These are phyloP conservation scores for Microdochium paspali DNA, from an alignment of 2,329 filamentous ascomycete genomes.

Conservation along the genomic window DNA sequence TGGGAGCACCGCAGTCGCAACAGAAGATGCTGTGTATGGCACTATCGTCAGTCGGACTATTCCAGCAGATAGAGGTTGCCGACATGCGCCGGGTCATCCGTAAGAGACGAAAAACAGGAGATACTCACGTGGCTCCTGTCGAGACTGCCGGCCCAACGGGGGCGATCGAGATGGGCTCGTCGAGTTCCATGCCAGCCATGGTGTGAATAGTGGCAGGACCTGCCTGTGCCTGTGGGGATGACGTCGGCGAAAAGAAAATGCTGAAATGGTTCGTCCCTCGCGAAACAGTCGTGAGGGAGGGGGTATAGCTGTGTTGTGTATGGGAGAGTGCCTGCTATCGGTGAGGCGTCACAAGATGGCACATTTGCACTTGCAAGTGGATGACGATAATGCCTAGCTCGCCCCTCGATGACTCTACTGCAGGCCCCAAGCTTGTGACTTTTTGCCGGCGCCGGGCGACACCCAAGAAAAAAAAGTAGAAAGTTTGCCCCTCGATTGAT, in stretches of 20 bases:
- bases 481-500: conserved; percentile 16
- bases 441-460: background rate
- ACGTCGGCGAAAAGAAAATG: too few species aligned
- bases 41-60: conserved; percentile 6
- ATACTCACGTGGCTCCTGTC: background rate
- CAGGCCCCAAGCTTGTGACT: background rate
- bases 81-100: conserved; percentile 36
- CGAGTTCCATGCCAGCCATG: background rate
- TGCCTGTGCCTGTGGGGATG: background rate
- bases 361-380: background rate
- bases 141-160: background rate
- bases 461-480: conserved; percentile 1
- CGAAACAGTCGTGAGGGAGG: background rate
- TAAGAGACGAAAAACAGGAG: background rate
- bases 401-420: background rate
- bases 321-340: too few species aligned
- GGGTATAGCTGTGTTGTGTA: background rate
- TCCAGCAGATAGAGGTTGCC: conserved; percentile 5
- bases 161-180: conserved; percentile 1
- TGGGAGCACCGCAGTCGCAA: conserved; percentile 93
- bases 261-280: too few species aligned
- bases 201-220: background rate
- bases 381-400: background rate
- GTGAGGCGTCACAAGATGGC: background rate
- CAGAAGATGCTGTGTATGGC: conserved; percentile 90